These are phyloP conservation scores for Quercus wislizeni DNA, from an alignment of 306 rosid genomes.

Conservation along the genomic window DNA sequence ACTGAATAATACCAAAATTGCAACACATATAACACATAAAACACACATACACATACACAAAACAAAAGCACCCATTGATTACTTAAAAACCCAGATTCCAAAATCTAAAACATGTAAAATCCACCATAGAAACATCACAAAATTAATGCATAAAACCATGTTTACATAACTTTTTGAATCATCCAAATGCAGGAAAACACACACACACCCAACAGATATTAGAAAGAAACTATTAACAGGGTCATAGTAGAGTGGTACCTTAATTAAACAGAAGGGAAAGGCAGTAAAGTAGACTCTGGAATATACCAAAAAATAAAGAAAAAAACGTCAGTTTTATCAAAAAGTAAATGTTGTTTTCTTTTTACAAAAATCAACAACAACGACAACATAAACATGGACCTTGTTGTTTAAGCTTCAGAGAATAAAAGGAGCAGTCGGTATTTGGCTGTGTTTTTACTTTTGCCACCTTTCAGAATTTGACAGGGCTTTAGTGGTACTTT, in stretches of 20 bases:
- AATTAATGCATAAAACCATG: neutral
- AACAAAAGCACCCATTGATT: neutral
- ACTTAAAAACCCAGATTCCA: neutral
- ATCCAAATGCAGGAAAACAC: neutral
- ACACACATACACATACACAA: neutral
- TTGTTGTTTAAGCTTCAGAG: neutral
- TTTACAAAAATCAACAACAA: too few species aligned
- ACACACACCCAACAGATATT: neutral
- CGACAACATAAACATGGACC: too few species aligned
- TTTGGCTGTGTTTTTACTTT: neutral
- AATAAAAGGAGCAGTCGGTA: neutral
- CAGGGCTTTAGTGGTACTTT: too few species aligned
- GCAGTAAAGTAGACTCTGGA: too few species aligned
- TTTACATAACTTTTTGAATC: neutral
- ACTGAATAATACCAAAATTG: neutral
- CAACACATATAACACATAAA: neutral
- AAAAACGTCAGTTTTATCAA: too few species aligned
- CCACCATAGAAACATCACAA: neutral
- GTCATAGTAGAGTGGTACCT: too few species aligned
- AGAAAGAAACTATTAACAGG: too few species aligned
- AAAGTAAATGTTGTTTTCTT: neutral
- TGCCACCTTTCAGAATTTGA: neutral
- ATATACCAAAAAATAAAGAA: too few species aligned
- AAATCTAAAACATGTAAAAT: neutral
- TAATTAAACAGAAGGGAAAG: too few species aligned